Evolutionary conservation across 306 rosid genomes (phyloP).

Genomic region (Lablab purpureus): DNA sequence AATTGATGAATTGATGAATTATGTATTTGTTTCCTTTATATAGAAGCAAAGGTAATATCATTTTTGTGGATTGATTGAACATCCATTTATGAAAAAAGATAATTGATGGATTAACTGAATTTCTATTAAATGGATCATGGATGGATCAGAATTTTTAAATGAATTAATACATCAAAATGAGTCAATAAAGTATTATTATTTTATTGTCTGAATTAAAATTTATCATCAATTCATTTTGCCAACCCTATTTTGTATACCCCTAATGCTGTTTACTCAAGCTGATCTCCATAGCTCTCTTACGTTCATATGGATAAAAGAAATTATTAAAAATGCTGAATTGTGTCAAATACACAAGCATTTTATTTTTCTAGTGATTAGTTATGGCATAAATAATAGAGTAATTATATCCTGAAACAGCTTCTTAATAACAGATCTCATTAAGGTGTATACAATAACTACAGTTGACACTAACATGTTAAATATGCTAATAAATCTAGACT

Average conservation of each 20-base stretch:
- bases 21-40: too few relatives aligned
- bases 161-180: too few relatives aligned
- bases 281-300: not conserved
- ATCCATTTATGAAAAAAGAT: too few relatives aligned
- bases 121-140: too few relatives aligned
- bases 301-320: not conserved
- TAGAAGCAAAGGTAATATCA: too few relatives aligned
- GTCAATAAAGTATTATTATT: too few relatives aligned
- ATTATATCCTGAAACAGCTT: not conserved
- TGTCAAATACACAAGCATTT: not conserved
- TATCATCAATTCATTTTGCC: too few relatives aligned
- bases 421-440: not conserved
- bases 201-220: too few relatives aligned
- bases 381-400: not conserved
- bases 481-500: slow-evolving; percentile 24
- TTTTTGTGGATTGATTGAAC: too few relatives aligned
- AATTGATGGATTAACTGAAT: too few relatives aligned
- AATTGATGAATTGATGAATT: too few relatives aligned
- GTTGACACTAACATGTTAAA: not conserved
- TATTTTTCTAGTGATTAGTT: not conserved
- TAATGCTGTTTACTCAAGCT: not conserved
- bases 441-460: not conserved
- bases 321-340: not conserved
- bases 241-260: not conserved
- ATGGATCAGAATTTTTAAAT: too few relatives aligned